Base-by-base conservation (phyloP, 2,329 filamentous ascomycete genomes). In the Whalleya microplaca region DNA sequence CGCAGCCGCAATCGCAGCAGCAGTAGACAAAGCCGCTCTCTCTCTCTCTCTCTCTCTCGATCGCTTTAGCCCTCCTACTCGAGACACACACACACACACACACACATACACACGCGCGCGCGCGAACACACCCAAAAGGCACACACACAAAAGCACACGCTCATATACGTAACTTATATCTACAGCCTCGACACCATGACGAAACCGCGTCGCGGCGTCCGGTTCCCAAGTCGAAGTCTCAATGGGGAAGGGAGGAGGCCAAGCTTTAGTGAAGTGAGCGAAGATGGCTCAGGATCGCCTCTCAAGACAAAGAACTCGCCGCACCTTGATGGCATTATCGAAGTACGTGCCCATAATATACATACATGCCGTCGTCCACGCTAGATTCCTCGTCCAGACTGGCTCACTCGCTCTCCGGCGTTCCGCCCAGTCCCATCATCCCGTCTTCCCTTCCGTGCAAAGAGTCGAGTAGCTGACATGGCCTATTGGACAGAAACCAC, bases 261-360 rank as follows among this genome's bases (percentile, higher is more conserved):
- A 55, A 90, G 87, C 79, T 86, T 91, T 74, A 90, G 88, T 64
- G 88, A 90, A 64, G 80, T 80, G 67, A 89, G 86, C 71, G 87
- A 89, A 67, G 79, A 80, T 41, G 78, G 77, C 48, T 83, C 81
- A 20, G 73, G 41, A 12, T 72, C 71, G 42, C 71, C 70, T 16
- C 27, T 66, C 14, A 71, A 70, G 54, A 50, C 67, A 10, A 72
- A 68, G 60, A 64, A 61, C 21, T 63, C 61, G 44, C 62, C 69
- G 32, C 66, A 72, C 14, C 59, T 78, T 40, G 71, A 73, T 23
- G 69, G 73, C 54, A 76, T 78, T 49, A 66, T 66, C 50, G 78
- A 80, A 61, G 68, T 70, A 66, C n/a, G 60, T 58, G 23, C 4
- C 23, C 9, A 9, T 27, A 37, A 8, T 37, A 37, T 12, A 37